Evolutionary conservation across 1,139 yeast species (phyloP).

Genomic region (Yamadazyma mexicana): DNA sequence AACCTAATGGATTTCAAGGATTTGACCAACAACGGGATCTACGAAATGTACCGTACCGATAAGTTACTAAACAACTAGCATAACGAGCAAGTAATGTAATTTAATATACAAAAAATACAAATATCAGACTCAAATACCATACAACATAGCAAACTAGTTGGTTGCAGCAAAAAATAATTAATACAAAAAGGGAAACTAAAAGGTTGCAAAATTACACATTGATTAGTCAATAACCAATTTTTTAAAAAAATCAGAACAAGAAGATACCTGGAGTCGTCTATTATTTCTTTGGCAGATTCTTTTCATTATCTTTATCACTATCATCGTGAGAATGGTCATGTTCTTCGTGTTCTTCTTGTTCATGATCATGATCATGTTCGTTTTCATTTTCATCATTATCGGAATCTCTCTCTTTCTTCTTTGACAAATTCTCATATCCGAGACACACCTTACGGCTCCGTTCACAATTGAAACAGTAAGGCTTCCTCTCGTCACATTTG

Average conservation of each 20-base stretch:
- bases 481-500: conserved; percentile 75
- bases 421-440: conserved; percentile 52
- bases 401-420: conserved; percentile 16
- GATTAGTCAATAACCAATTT: too few species aligned
- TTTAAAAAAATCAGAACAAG: too few species aligned
- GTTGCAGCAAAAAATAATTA: not conserved
- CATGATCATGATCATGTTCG: not conserved
- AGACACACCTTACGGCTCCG: conserved; percentile 67
- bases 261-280: conserved; percentile 43
- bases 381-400: conserved; percentile 9
- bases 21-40: conserved; percentile 56
- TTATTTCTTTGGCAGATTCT: not conserved
- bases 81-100: not conserved
- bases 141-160: conserved; percentile 37
- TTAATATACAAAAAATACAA: too few species aligned
- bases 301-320: not conserved
- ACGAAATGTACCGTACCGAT: conserved; percentile 57
- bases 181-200: conserved; percentile 3
- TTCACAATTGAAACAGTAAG: conserved; percentile 72
- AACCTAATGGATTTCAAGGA: conserved; percentile 71
- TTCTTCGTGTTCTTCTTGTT: conserved; percentile 1
- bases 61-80: conserved; percentile 11
- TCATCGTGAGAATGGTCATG: not conserved
- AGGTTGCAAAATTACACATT: too few species aligned
- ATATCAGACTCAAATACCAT: conserved; percentile 8